These are phyloP conservation scores for Lachnellula willkommii DNA, from an alignment of 2,329 filamentous ascomycete genomes.

Conservation along the genomic window DNA sequence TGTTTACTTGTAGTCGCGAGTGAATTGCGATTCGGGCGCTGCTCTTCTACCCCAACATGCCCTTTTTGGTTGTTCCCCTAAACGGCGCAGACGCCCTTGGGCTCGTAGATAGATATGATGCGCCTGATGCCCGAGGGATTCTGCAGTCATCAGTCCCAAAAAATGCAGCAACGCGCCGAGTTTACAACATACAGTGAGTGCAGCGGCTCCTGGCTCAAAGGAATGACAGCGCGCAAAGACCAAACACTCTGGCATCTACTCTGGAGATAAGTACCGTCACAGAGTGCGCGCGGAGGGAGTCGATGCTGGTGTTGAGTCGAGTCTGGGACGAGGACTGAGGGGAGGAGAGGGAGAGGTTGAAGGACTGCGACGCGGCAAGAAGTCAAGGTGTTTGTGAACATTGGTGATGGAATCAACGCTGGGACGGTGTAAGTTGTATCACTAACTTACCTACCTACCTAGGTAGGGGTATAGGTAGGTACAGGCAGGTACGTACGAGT, in stretches of 20 bases:
- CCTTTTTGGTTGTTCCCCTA: constrained; percentile 12
- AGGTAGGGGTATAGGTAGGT: no score
- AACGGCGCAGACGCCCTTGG: constrained; percentile 13
- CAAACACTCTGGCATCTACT: constrained; percentile 28
- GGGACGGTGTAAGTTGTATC: background rate
- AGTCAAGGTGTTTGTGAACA: constrained; percentile 4
- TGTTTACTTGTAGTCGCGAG: background rate
- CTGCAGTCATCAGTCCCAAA: constrained; percentile 28
- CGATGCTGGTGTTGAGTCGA: constrained; percentile 22
- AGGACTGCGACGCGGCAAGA: constrained; percentile 7
- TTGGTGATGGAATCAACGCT: constrained; percentile 14
- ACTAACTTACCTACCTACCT: background rate
- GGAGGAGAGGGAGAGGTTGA: constrained; percentile 16
- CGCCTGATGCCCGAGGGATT: constrained; percentile 20
- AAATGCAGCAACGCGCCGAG: constrained; percentile 21
- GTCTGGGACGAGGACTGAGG: constrained; percentile 13
- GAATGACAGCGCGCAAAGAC: constrained; percentile 29
- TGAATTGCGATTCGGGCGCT: constrained; percentile 12
- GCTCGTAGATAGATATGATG: constrained; percentile 22
- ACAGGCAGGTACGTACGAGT: no score
- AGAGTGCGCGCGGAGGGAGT: constrained; percentile 31
- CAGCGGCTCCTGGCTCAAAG: constrained; percentile 19
- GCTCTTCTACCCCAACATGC: constrained; percentile 8
- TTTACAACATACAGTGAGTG: constrained; percentile 14
- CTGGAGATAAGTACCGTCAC: constrained; percentile 21